A percentile compares a stretch with the other conserved stretches of the same genome.
Evolutionary conservation across 306 rosid species (phyloP).

Genomic region (Sesbania bispinosa): DNA sequence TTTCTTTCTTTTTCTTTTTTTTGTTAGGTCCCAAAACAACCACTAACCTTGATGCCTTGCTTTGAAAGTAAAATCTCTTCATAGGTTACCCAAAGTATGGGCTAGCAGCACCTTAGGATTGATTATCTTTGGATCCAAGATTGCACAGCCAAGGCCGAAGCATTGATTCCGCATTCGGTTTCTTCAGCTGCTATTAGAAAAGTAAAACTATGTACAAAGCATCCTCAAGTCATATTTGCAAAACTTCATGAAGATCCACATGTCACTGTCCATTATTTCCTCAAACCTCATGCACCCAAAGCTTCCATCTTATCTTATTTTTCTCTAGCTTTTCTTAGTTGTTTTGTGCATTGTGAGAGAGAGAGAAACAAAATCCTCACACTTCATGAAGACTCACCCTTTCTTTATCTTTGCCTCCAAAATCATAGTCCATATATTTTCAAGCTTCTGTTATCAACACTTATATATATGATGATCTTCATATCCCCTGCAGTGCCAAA

Average conservation of each 20-base stretch:
- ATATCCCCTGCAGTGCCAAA: not conserved
- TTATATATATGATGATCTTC: not conserved
- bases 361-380: not conserved
- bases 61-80: not conserved
- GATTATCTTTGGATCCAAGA: not conserved
- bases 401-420: not conserved
- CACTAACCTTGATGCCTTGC: not conserved
- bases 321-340: not conserved
- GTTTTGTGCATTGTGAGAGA: not conserved
- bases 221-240: not conserved
- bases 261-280: not conserved
- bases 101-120: not conserved
- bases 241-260: slow-evolving; percentile 7
- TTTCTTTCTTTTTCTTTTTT: no score
- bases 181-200: not conserved
- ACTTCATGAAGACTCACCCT: not conserved
- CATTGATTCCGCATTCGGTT: not conserved
- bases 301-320: not conserved
- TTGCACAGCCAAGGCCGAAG: not conserved
- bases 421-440: slow-evolving; percentile 20
- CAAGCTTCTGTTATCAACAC: slow-evolving; percentile 19
- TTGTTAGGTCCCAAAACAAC: not conserved
- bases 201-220: not conserved
- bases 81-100: not conserved
- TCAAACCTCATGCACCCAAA: slow-evolving; percentile 9